phyloP scores from a whole-genome alignment of 129 eudicot species.

The Flaveria sonorensis region DNA sequence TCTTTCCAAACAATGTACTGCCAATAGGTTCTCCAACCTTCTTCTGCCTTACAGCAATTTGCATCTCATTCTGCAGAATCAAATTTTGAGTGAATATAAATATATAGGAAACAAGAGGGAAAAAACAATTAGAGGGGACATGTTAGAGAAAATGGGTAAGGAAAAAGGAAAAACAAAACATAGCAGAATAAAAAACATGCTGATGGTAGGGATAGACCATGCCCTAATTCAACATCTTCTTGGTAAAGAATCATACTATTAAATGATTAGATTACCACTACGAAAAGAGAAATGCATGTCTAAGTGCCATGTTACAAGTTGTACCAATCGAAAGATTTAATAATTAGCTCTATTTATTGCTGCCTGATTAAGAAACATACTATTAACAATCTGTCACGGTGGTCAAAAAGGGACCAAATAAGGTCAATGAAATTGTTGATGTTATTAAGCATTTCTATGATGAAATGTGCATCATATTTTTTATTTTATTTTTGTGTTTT shows the following conservation, averaged over 20 bases:
- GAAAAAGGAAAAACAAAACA: neutral
- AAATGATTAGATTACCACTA: too few species aligned
- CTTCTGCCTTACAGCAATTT: slow-evolving; percentile 59
- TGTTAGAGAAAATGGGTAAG: neutral
- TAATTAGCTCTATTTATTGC: too few species aligned
- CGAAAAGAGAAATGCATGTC: too few species aligned
- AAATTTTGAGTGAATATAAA: neutral
- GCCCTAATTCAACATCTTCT: neutral
- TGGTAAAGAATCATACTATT: neutral
- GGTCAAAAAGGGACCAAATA: too few species aligned
- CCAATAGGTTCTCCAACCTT: slow-evolving; percentile 81
- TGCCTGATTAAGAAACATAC: neutral
- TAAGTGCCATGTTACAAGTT: neutral
- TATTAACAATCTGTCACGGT: too few species aligned
- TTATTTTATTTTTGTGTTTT: too few species aligned
- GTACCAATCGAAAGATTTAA: neutral
- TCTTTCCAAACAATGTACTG: slow-evolving; percentile 73
- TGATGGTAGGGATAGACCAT: neutral
- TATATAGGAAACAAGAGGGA: neutral
- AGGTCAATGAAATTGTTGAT: too few species aligned
- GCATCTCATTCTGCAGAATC: slow-evolving; percentile 67
- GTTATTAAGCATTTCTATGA: too few species aligned
- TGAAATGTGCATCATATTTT: too few species aligned
- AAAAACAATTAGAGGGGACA: neutral
- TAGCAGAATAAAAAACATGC: neutral